These are phyloP conservation scores for Agrocybe chaxingu DNA, from an alignment of 768 basidiomycete genomes.

Conservation along the genomic window DNA sequence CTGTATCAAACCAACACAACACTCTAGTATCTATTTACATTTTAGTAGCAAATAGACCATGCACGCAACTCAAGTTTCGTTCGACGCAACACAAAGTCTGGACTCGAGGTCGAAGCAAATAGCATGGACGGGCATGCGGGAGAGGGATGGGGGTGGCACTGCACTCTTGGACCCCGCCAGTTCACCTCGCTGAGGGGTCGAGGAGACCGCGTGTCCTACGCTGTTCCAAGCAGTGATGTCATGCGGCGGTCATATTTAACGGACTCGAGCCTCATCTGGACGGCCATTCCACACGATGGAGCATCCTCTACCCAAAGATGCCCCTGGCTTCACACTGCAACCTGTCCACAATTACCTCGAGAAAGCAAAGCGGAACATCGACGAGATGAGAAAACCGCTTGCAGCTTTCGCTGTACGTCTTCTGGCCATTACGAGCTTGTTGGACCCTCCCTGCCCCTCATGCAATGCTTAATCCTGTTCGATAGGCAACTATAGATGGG, in stretches of 20 bases:
- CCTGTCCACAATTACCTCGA: slow-evolving; percentile 4
- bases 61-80: neutral
- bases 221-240: too few relatives aligned
- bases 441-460: neutral
- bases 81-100: neutral
- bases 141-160: too few relatives aligned
- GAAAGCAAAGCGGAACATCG: slow-evolving; percentile 9
- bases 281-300: slow-evolving; percentile 10
- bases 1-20: slow-evolving; percentile 11
- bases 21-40: slow-evolving; percentile 16
- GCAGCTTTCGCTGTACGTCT: slow-evolving; percentile 15
- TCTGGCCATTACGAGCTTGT: neutral
- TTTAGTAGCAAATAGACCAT: slow-evolving; percentile 11
- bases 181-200: neutral
- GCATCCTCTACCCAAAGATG: neutral
- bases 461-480: neutral
- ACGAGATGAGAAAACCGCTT: slow-evolving; percentile 14
- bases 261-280: neutral
- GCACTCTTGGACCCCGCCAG: too few relatives aligned
- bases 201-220: neutral
- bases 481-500: slow-evolving; percentile 41
- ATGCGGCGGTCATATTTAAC: too few relatives aligned
- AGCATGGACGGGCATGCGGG: neutral
- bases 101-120: neutral
- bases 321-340: slow-evolving; percentile 5